These are phyloP conservation scores for Chaetomiaceae sp. DNA, from an alignment of 2,329 filamentous ascomycete genomes.

Conservation along the genomic window DNA sequence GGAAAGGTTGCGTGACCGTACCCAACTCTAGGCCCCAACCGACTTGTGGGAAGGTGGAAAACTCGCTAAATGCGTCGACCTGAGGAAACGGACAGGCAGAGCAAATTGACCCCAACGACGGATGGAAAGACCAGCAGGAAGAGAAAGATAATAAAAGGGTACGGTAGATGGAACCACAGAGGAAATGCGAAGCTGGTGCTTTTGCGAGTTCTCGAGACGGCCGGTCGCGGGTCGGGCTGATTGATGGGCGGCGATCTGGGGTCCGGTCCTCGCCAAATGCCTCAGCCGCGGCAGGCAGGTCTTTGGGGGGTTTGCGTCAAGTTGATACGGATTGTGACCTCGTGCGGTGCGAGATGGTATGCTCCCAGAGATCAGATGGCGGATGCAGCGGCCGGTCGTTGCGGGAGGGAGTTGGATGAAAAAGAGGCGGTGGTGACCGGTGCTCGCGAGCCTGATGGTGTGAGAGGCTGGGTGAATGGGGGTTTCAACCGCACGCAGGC, in stretches of 20 bases:
- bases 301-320: neutral
- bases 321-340: conserved; percentile 8
- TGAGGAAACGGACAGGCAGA: conserved; percentile 4
- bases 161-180: neutral
- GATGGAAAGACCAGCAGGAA: neutral
- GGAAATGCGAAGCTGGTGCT: neutral
- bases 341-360: neutral
- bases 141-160: neutral
- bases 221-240: conserved; percentile 3
- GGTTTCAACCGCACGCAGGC: conserved; percentile 19
- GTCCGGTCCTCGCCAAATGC: conserved; percentile 25
- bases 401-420: conserved; percentile 8
- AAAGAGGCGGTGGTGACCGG: conserved; percentile 16
- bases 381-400: conserved; percentile 8
- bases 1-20: conserved; percentile 8
- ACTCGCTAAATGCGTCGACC: conserved; percentile 10
- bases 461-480: conserved; percentile 27
- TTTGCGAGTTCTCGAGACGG: neutral
- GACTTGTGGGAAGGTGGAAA: conserved; percentile 11
- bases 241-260: conserved; percentile 20
- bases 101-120: neutral
- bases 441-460: conserved; percentile 25
- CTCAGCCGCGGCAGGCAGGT: conserved; percentile 22
- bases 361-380: neutral
- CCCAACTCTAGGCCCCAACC: conserved; percentile 5